Evolutionary conservation across 305 asterid species (phyloP).

Genomic region (Fraxinus velutina): DNA sequence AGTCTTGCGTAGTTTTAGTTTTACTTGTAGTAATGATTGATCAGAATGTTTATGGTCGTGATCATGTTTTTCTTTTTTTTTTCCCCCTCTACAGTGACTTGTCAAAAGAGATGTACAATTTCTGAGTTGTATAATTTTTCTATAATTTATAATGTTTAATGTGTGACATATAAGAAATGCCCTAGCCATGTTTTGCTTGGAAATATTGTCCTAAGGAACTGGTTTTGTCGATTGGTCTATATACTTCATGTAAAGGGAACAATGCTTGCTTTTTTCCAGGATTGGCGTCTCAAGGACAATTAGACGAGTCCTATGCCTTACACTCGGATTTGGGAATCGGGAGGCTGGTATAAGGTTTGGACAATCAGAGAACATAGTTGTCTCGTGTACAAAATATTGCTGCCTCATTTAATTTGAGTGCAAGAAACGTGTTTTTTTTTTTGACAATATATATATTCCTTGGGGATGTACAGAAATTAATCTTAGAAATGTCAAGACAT

Average conservation of each 20-base stretch:
- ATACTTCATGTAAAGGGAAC: neutral
- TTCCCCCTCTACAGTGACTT: slow-evolving; percentile 27
- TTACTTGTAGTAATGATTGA: slow-evolving; percentile 23
- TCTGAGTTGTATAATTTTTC: slow-evolving; percentile 51
- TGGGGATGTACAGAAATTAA: no score
- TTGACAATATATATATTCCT: no score
- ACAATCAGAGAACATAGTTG: no score
- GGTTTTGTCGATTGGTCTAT: neutral
- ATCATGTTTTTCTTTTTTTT: slow-evolving; percentile 8
- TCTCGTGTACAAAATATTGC: no score
- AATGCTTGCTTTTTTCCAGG: slow-evolving; percentile 46
- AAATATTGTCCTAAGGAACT: neutral
- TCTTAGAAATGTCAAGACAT: no score
- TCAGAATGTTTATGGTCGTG: slow-evolving; percentile 16
- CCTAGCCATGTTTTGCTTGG: neutral
- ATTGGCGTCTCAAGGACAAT: slow-evolving; percentile 46
- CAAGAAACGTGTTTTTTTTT: no score
- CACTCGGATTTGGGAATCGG: slow-evolving; percentile 5
- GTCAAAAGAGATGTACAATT: slow-evolving; percentile 31
- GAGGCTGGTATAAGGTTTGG: no score
- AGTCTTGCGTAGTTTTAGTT: slow-evolving; percentile 26
- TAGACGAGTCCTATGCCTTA: slow-evolving; percentile 33
- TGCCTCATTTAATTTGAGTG: no score
- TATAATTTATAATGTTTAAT: slow-evolving; percentile 39
- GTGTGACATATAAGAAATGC: slow-evolving; percentile 13